These are phyloP conservation scores for Nitzschia palea DNA, from an alignment of 108 stramenopile species.

Conservation along the genomic window DNA sequence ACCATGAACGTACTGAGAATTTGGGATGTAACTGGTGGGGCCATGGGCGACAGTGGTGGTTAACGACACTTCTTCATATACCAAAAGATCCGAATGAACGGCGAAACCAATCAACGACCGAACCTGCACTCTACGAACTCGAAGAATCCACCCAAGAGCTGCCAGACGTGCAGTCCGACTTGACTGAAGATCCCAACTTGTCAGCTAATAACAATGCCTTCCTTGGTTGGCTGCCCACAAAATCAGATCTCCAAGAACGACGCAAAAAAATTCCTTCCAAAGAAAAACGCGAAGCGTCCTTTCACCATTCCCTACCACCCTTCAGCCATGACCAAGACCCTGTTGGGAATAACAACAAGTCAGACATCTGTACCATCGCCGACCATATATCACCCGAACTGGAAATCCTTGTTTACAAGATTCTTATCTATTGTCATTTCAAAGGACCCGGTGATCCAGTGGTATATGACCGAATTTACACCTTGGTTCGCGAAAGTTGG, in stretches of 20 bases:
- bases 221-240: conserved; percentile 6
- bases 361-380: background rate
- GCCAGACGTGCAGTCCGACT: background rate
- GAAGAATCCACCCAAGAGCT: background rate
- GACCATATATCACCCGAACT: background rate
- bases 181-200: too few relatives aligned
- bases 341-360: background rate
- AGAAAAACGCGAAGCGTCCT: background rate
- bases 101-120: background rate
- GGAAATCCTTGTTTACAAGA: conserved; percentile 25
- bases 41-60: conserved; percentile 33
- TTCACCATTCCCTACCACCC: conserved; percentile 2
- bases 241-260: background rate
- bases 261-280: background rate
- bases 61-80: conserved; percentile 12
- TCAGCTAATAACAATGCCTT: background rate
- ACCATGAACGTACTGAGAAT: background rate
- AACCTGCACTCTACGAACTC: conserved; percentile 1
- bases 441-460: conserved; percentile 5
- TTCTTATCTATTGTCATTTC: conserved; percentile 31
- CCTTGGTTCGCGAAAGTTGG: background rate
- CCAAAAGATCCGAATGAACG: background rate
- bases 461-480: conserved; percentile 1
- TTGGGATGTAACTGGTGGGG: conserved; percentile 13
- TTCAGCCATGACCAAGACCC: background rate